Conservation (phyloP, 2,329 filamentous ascomycete species). For the Apiospora koreana region DNA sequence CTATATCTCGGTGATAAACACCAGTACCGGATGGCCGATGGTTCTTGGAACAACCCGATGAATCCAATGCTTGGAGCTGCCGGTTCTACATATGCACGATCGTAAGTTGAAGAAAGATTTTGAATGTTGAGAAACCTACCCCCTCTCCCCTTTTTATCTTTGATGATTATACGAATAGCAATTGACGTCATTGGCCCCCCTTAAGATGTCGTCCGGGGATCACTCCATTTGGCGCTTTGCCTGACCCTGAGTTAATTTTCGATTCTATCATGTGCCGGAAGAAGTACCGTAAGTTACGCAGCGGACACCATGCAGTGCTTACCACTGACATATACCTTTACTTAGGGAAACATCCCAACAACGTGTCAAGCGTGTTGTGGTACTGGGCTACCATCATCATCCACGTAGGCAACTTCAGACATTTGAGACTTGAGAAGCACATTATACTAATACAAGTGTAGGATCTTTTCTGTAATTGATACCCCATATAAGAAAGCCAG, state of each 20-base stretch:
- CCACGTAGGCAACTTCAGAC: conserved; percentile 43
- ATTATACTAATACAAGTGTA: background rate
- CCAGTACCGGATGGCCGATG: conserved; percentile 69
- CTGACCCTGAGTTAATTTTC: conserved; percentile 65
- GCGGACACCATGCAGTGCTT: background rate
- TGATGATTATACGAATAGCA: background rate
- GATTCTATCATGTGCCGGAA: conserved; percentile 61
- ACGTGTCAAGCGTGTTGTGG: conserved; percentile 71
- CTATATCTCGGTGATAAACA: conserved; percentile 64
- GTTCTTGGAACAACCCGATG: conserved; percentile 70
- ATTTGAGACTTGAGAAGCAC: background rate
- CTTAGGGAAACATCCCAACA: conserved; percentile 62
- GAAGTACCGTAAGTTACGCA: conserved; percentile 35
- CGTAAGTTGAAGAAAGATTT: conserved; percentile 24
- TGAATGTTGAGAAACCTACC: background rate
- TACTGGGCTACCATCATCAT: conserved; percentile 75
- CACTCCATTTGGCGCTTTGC: conserved; percentile 63
- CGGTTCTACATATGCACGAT: conserved; percentile 66
- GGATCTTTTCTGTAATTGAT: conserved; percentile 59
- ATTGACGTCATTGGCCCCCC: background rate
- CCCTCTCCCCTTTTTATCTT: background rate
- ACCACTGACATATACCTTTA: background rate
- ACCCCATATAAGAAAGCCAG: background rate
- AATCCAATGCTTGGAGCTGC: conserved; percentile 68
- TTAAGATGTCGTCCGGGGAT: conserved; percentile 53